These are phyloP conservation scores for Calendula officinalis DNA, from an alignment of 129 eudicot species.

Conservation along the genomic window DNA sequence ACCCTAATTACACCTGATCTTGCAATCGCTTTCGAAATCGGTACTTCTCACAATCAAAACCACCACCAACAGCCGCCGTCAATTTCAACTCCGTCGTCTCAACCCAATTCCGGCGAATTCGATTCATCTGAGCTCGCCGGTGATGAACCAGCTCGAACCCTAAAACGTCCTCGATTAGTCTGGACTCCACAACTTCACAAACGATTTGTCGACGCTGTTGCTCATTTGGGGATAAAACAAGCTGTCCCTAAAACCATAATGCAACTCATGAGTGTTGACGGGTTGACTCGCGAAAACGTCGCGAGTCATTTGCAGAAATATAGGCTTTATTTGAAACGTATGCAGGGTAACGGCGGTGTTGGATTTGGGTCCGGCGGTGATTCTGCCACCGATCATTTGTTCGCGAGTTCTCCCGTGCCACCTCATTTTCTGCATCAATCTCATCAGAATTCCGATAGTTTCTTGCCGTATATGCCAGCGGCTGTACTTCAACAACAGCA, in stretches of 20 bases:
- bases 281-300: slow-evolving; percentile 88
- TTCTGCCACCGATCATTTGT: slow-evolving; percentile 73
- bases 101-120: slow-evolving; percentile 60
- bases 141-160: slow-evolving; percentile 87
- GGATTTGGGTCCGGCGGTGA: slow-evolving; percentile 51
- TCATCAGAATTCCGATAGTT: slow-evolving; percentile 43
- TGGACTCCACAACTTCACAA: slow-evolving; percentile 99
- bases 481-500: slow-evolving; percentile 36
- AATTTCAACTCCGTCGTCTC: slow-evolving; percentile 43
- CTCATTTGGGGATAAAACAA: slow-evolving; percentile 88
- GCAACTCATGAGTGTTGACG: slow-evolving; percentile 97
- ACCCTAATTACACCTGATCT: slow-evolving; percentile 87
- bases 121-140: slow-evolving; percentile 74
- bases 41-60: slow-evolving; percentile 26
- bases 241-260: slow-evolving; percentile 98
- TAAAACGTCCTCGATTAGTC: slow-evolving; percentile 87
- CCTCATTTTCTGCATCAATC: slow-evolving; percentile 73
- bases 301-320: slow-evolving; percentile 96
- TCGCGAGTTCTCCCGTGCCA: slow-evolving; percentile 95
- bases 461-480: slow-evolving; percentile 59
- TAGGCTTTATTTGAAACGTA: slow-evolving; percentile 79
- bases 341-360: slow-evolving; percentile 76
- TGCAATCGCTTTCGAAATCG: slow-evolving; percentile 73
- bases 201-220: slow-evolving; percentile 93
- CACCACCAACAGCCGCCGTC: slow-evolving; percentile 29